These are phyloP conservation scores for Trichosporon ovoides DNA, from an alignment of 1,284 basidiomycete species.

Conservation along the genomic window DNA sequence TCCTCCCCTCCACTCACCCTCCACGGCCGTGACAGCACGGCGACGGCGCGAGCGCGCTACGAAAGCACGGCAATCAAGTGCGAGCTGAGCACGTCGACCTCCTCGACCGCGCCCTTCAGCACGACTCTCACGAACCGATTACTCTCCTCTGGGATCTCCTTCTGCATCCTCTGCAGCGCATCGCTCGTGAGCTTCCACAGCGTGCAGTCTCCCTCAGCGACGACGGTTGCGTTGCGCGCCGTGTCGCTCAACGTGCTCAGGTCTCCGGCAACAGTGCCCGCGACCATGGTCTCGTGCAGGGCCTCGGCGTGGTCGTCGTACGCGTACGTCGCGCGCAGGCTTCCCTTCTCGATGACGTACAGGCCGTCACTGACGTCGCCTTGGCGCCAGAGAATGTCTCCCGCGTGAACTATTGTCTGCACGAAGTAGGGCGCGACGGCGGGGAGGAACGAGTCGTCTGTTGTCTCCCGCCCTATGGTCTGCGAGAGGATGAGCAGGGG, in stretches of 20 bases:
- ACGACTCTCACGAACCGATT: slow-evolving; percentile 65
- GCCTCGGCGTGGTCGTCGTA: slow-evolving; percentile 63
- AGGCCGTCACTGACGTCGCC: slow-evolving; percentile 71
- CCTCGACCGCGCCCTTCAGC: slow-evolving; percentile 59
- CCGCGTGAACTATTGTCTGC: slow-evolving; percentile 57
- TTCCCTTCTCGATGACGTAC: slow-evolving; percentile 79
- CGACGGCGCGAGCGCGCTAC: not conserved
- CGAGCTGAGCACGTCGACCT: slow-evolving; percentile 45
- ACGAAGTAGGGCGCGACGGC: slow-evolving; percentile 63
- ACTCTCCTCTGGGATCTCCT: slow-evolving; percentile 62
- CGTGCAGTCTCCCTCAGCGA: slow-evolving; percentile 68
- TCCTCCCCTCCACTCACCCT: no score
- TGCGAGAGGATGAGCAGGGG: slow-evolving; percentile 57
- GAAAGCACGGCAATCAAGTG: slow-evolving; percentile 46
- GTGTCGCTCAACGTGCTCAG: slow-evolving; percentile 70
- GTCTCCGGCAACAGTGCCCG: slow-evolving; percentile 85
- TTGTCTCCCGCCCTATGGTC: slow-evolving; percentile 64
- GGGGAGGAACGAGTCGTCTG: slow-evolving; percentile 46
- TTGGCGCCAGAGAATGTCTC: slow-evolving; percentile 67
- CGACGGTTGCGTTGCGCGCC: slow-evolving; percentile 75
- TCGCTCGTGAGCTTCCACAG: slow-evolving; percentile 70
- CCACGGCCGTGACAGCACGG: no score
- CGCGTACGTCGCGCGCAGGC: slow-evolving; percentile 70
- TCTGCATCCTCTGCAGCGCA: slow-evolving; percentile 59
- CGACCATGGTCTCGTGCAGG: slow-evolving; percentile 84